A percentile compares a stretch with the other conserved stretches of the same genome.
Conservation (phyloP, 768 basidiomycete species). For the Lyophyllum shimeji region DNA sequence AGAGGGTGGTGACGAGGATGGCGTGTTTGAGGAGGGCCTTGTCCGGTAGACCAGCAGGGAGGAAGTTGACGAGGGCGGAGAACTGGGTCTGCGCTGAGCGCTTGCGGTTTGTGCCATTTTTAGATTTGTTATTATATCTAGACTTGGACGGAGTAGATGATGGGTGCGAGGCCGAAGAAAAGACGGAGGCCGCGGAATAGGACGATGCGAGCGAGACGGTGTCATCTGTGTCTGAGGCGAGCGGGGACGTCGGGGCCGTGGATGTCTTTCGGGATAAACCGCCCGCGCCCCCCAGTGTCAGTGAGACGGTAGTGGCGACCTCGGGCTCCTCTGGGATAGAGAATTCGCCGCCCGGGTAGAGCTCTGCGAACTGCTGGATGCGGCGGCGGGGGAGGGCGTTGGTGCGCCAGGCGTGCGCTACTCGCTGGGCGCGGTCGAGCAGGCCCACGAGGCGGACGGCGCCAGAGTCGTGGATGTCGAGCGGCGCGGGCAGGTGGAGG, state of each 20-base stretch:
- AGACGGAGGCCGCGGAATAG: neutral
- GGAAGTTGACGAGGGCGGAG: constrained; percentile 44
- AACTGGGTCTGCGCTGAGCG: constrained; percentile 29
- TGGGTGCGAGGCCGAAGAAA: neutral
- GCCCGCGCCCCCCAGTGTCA: neutral
- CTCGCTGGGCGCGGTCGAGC: constrained; percentile 38
- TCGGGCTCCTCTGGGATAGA: constrained; percentile 23
- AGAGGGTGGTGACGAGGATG: constrained; percentile 43
- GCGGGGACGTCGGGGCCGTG: neutral
- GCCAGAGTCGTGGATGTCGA: constrained; percentile 33
- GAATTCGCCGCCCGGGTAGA: constrained; percentile 33
- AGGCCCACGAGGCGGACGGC: constrained; percentile 41
- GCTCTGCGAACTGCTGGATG: constrained; percentile 34
- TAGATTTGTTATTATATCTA: too few relatives aligned
- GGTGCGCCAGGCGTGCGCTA: constrained; percentile 30
- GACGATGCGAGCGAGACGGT: neutral
- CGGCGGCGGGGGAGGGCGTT: constrained; percentile 11
- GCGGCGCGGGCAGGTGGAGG: constrained; percentile 32
- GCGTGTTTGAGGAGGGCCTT: constrained; percentile 43
- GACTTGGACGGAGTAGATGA: neutral
- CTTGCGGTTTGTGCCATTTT: neutral
- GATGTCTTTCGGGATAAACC: neutral
- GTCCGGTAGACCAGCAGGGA: constrained; percentile 37
- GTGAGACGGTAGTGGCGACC: constrained; percentile 5
- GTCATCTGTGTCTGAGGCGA: constrained; percentile 1